Base-by-base conservation (phyloP, 331 rosid species). In the Quercus phellos region DNA sequence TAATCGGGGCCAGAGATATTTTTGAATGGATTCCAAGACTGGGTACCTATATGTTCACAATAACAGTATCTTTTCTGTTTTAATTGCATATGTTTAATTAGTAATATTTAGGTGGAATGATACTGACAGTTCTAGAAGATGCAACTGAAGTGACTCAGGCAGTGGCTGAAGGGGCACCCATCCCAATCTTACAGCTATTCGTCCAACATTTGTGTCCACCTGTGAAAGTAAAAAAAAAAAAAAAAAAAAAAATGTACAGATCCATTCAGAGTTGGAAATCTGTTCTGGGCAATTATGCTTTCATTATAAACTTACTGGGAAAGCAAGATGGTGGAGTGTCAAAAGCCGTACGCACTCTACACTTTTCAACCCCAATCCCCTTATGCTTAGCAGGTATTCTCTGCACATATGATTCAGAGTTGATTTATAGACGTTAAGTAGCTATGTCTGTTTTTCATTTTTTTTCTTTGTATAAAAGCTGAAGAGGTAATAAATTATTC, bases 181-280 rank as follows among this genome's bases (percentile, higher is more conserved):
- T 87, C 99, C 99, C 74, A 96, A 81, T 82, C 99, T 86, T 75
- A 96, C 99, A 26, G 98, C 99, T 80, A 96, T 96, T 8, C 99
- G 98, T 74, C 99, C 99, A 72, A 96, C 99, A 86, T 96, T 96
- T 82, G 98, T 96, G 89, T 96, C 99, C 80, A 96, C 99, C 99
- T 96, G 84, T 77, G 76, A 79, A 69, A 87, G 70, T 34, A 27
- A 82, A 70, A 16, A 32, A 72, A 35, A 22, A 42, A 79, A 32
- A 32, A 17, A 43, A 55, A 24, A 24, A 24, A 24, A 24, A 22
- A 22, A 0, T 51, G 11, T 74, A 73, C 16, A 88, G 70, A 76
- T 73, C 53, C 55, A 55, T 83, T 80, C 56, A 61, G 54, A 30
- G 14, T 34, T 66, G 51, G 71, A 66, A 66, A 66, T 32, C 71